Base-by-base conservation (phyloP, 176 grass and related monocot species). In the Oryza brachyantha region DNA sequence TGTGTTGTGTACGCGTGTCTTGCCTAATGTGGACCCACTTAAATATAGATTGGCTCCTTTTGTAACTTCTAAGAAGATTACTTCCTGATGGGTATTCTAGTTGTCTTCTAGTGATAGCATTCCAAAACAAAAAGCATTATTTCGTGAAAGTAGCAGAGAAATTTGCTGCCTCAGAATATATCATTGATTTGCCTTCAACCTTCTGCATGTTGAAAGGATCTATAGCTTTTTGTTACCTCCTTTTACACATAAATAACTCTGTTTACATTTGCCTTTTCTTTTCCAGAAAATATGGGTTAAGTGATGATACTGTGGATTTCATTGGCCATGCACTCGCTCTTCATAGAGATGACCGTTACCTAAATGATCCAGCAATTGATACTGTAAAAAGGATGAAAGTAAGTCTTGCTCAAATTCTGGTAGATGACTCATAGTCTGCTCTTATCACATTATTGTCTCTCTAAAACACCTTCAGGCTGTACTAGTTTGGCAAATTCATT, bases 361-460 rank as follows among this genome's bases (percentile, higher is more conserved):
- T 97, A 2, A 25, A 93, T 86, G 91, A 97, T 73, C 91, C 88
- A 5, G 91, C 94, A 84, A 84, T 97, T 81, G 91, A 93, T 88
- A 97, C 94, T 62, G 89, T 97, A 35, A 93, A 93, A 87, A 91
- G 91, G 78, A 97, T 97, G 86, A 97, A 97, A 86, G 94, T 97
- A 91, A 83, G 84, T 83, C 19, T 84, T 84, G 64, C 27, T 7
- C 17, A 75, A 58, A 63, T 27, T 32, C 42, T 52, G 31, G 42
- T 73, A 7, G 79, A n/a, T 66, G 66, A 7, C 71, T 65, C 36
- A 13, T 72, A 59, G 13, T 85, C 65, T 55, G 41, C 38, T 66
- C 13, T 74, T 61, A 13, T 42, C 64, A 36, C 50, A 55, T 55
- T 55, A n/a, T 55, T n/a, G n/a, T 21, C 7, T 55, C 19, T 55